Conservation (phyloP, 495 filamentous ascomycete species). For the Trichoderma asperelloides region DNA sequence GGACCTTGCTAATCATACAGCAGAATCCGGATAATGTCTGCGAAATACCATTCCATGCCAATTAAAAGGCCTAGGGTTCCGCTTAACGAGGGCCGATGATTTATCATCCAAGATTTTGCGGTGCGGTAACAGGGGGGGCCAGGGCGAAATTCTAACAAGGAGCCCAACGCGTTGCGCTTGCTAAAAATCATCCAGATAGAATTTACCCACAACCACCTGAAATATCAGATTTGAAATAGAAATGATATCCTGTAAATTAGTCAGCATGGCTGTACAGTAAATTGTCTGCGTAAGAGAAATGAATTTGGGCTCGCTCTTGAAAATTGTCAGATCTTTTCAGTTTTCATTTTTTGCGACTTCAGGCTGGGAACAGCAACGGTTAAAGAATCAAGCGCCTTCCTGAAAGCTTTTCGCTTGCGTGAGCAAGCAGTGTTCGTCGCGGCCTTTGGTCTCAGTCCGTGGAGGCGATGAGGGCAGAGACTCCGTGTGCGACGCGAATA, state of each 20-base stretch:
- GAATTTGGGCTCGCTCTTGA: not conserved
- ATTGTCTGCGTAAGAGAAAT: not conserved
- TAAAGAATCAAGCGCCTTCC: constrained; percentile 17
- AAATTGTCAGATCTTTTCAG: constrained; percentile 34
- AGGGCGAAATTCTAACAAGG: not conserved
- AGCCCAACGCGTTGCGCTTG: not conserved
- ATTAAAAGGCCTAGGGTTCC: not conserved
- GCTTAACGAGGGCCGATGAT: not conserved
- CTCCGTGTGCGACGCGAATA: constrained; percentile 22
- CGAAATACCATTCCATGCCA: constrained; percentile 51
- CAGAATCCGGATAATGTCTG: constrained; percentile 82
- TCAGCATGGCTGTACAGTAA: not conserved
- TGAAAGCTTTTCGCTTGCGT: not conserved
- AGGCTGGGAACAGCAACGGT: constrained; percentile 23
- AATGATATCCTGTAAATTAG: not conserved
- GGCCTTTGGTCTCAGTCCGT: constrained; percentile 39
- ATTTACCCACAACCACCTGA: not conserved
- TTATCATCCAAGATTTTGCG: not conserved
- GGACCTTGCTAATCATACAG: constrained; percentile 82
- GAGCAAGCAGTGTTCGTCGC: constrained; percentile 25
- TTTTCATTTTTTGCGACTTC: constrained; percentile 24
- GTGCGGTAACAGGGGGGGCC: not conserved
- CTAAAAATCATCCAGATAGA: not conserved
- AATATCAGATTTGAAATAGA: not conserved
- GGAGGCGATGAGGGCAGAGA: constrained; percentile 22